Evolutionary conservation across 345 rosid species (phyloP).

Genomic region (Gossypioides kirkii): DNA sequence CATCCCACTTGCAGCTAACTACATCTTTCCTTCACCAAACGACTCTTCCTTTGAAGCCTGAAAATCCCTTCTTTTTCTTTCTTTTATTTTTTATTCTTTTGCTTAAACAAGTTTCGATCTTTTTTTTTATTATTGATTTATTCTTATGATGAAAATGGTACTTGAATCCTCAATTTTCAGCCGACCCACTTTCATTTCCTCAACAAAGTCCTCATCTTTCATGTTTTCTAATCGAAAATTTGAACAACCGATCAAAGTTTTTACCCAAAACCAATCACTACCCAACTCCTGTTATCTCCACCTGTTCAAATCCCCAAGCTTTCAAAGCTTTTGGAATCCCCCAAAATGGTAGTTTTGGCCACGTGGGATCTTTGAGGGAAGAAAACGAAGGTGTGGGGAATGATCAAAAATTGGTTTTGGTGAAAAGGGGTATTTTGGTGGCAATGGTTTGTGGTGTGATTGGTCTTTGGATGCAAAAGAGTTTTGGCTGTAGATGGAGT

Average conservation of each 20-base stretch:
- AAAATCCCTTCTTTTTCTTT: background rate
- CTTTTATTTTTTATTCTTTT: background rate
- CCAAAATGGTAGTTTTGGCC: background rate
- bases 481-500: constrained; percentile 13
- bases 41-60: background rate
- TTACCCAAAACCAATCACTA: background rate
- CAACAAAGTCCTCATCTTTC: constrained; percentile 7
- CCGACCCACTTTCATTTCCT: constrained; percentile 6
- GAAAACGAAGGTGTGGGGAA: background rate
- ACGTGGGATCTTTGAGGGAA: background rate
- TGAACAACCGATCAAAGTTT: constrained; percentile 11
- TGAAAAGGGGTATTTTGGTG: constrained; percentile 12
- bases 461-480: constrained; percentile 9
- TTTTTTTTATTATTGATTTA: background rate
- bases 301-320: background rate
- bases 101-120: background rate
- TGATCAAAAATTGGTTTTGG: constrained; percentile 1
- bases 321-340: constrained; percentile 5
- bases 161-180: constrained; percentile 11
- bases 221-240: constrained; percentile 3
- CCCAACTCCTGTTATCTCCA: constrained; percentile 5
- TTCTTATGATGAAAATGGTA: constrained; percentile 5
- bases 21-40: constrained; percentile 1
- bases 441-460: constrained; percentile 9
- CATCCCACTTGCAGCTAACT: constrained; percentile 3